These are phyloP conservation scores for Endothia cerciana DNA, from an alignment of 2,329 filamentous ascomycete species.

Conservation along the genomic window DNA sequence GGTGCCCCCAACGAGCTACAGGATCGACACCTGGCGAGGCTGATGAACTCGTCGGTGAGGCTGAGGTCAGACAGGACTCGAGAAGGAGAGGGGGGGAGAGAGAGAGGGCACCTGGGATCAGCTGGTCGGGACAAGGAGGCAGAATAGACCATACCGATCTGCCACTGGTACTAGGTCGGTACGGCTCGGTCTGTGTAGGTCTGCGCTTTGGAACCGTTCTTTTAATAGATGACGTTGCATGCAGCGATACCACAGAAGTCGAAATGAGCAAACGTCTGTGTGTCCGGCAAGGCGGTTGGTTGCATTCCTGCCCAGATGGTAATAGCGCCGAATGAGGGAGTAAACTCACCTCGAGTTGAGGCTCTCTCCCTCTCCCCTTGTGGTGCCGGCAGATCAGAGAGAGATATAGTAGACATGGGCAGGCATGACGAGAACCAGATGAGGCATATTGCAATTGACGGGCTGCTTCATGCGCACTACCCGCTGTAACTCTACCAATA, in stretches of 20 bases:
- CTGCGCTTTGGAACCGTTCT: neutral
- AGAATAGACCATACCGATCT: neutral
- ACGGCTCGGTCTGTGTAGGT: neutral
- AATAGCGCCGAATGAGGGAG: neutral
- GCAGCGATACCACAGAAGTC: neutral
- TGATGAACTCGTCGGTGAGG: neutral
- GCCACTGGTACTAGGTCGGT: neutral
- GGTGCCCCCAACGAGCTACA: neutral
- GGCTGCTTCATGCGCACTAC: neutral
- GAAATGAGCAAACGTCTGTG: slow-evolving; percentile 11
- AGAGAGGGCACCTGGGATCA: too few species aligned
- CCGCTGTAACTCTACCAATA: neutral
- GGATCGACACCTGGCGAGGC: neutral
- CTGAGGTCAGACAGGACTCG: too few species aligned
- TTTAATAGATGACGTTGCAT: slow-evolving; percentile 9
- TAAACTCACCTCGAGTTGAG: neutral
- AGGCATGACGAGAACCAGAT: neutral
- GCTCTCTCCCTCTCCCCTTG: neutral
- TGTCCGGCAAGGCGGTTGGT: slow-evolving; percentile 4
- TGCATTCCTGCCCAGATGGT: neutral
- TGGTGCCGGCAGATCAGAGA: neutral
- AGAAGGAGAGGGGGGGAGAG: too few species aligned
- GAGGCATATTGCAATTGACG: neutral
- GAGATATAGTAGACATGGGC: neutral
- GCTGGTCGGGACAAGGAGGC: neutral